These are phyloP conservation scores for Penicillium corylophilum DNA, from an alignment of 2,329 filamentous ascomycete species.

Conservation along the genomic window DNA sequence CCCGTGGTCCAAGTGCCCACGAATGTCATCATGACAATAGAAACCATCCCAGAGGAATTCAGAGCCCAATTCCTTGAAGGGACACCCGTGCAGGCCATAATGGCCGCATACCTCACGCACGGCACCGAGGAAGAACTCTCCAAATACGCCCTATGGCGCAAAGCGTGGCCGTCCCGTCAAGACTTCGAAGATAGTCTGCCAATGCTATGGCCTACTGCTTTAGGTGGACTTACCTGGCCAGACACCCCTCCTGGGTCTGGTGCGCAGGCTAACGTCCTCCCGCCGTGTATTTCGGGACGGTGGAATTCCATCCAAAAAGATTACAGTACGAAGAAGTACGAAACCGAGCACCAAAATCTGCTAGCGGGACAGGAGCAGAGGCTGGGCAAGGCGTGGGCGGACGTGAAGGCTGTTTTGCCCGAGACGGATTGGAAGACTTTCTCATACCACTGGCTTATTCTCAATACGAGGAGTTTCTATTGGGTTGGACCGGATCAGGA, in stretches of 20 bases:
- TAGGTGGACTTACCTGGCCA: conserved; percentile 40
- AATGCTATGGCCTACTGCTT: conserved; percentile 50
- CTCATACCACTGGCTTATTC: conserved; percentile 59
- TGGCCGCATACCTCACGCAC: conserved; percentile 67
- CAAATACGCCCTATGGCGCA: conserved; percentile 60
- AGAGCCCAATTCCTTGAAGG: conserved; percentile 52
- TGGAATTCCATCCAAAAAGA: conserved; percentile 33
- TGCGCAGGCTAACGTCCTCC: conserved; percentile 23
- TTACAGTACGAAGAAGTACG: conserved; percentile 28
- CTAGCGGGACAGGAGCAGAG: conserved; percentile 55
- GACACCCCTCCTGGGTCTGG: conserved; percentile 19
- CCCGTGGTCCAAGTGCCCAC: conserved; percentile 65
- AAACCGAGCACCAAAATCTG: conserved; percentile 36
- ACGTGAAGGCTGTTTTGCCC: conserved; percentile 46
- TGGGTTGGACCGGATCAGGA: conserved; percentile 49
- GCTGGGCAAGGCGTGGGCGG: conserved; percentile 51
- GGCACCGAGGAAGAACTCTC: conserved; percentile 44
- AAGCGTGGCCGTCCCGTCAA: conserved; percentile 62
- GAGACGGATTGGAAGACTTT: conserved; percentile 45
- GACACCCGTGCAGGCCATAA: conserved; percentile 66
- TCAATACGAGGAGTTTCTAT: conserved; percentile 62
- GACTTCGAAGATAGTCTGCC: conserved; percentile 63
- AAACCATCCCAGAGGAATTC: conserved; percentile 58
- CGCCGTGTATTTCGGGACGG: conserved; percentile 39
- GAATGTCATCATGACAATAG: conserved; percentile 62